These are phyloP conservation scores for Cicer arietinum DNA, from an alignment of 306 rosid genomes.

Conservation along the genomic window DNA sequence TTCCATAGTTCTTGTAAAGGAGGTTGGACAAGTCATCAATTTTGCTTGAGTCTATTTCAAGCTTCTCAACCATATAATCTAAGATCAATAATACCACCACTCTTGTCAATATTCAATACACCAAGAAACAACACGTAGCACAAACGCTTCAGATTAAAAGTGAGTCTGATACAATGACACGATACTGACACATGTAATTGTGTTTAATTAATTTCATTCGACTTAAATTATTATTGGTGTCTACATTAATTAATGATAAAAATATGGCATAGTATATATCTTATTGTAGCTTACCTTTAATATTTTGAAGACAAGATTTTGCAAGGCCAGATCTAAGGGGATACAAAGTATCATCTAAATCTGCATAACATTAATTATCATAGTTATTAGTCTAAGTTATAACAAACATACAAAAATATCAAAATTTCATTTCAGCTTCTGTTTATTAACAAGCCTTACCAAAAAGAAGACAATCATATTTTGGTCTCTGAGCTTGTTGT, in stretches of 20 bases:
- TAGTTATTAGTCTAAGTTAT: not conserved
- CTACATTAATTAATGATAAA: not conserved
- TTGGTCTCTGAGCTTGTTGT: constrained; percentile 73
- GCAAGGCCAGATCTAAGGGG: constrained; percentile 85
- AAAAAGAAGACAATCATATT: constrained; percentile 91
- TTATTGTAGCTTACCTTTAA: constrained; percentile 61
- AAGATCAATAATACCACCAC: constrained; percentile 34
- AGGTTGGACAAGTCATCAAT: constrained; percentile 71
- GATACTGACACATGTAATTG: not conserved
- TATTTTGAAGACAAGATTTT: constrained; percentile 61
- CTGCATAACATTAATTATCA: constrained; percentile 53
- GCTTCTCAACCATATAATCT: constrained; percentile 91
- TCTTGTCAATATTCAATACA: constrained; percentile 18
- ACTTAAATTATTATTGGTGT: not conserved
- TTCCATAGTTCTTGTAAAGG: constrained; percentile 91
- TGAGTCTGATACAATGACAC: not conserved
- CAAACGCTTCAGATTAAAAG: not conserved
- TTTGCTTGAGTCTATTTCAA: constrained; percentile 75
- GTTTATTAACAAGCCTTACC: constrained; percentile 57
- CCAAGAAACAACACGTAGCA: constrained; percentile 11
- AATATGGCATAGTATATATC: not conserved
- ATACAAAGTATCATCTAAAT: constrained; percentile 95
- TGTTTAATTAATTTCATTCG: not conserved
- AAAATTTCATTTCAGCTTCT: constrained; percentile 4
- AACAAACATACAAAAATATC: not conserved